A percentile compares a stretch with the other conserved stretches of the same genome.
These are phyloP conservation scores for Gnaphalium uliginosum DNA, from an alignment of 129 eudicot genomes.

Conservation along the genomic window DNA sequence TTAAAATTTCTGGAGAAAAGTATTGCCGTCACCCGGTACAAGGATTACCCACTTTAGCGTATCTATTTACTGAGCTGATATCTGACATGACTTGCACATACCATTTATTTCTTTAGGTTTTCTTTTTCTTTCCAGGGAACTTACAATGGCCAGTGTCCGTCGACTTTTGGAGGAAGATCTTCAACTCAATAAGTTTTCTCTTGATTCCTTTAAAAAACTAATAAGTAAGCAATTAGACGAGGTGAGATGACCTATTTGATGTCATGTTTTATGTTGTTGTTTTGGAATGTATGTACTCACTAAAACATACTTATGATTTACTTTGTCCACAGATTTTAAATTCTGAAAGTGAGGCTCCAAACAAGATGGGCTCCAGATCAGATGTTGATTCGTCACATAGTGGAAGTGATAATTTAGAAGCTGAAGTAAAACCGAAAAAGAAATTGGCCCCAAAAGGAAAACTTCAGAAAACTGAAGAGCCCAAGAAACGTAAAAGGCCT, in stretches of 20 bases:
- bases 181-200: slow-evolving; percentile 57
- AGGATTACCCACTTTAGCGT: neutral
- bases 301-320: slow-evolving; percentile 7
- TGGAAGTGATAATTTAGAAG: slow-evolving; percentile 44
- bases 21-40: neutral
- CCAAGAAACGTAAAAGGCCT: slow-evolving; percentile 65
- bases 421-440: slow-evolving; percentile 51
- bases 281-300: neutral
- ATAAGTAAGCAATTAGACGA: slow-evolving; percentile 63
- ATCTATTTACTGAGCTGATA: neutral
- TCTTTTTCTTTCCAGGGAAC: slow-evolving; percentile 42
- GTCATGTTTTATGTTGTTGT: neutral
- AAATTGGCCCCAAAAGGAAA: slow-evolving; percentile 49
- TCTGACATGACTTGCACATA: neutral
- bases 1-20: too few species aligned
- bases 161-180: slow-evolving; percentile 91
- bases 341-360: slow-evolving; percentile 37
- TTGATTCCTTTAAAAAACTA: slow-evolving; percentile 75
- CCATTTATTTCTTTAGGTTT: neutral
- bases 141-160: slow-evolving; percentile 71
- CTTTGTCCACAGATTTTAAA: slow-evolving; percentile 51
- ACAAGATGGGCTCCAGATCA: slow-evolving; percentile 31
- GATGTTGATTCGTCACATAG: slow-evolving; percentile 42
- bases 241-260: slow-evolving; percentile 44
- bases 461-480: slow-evolving; percentile 39